Evolutionary conservation across 1,284 basidiomycete species (phyloP).

Genomic region (Gomphus bonarii): DNA sequence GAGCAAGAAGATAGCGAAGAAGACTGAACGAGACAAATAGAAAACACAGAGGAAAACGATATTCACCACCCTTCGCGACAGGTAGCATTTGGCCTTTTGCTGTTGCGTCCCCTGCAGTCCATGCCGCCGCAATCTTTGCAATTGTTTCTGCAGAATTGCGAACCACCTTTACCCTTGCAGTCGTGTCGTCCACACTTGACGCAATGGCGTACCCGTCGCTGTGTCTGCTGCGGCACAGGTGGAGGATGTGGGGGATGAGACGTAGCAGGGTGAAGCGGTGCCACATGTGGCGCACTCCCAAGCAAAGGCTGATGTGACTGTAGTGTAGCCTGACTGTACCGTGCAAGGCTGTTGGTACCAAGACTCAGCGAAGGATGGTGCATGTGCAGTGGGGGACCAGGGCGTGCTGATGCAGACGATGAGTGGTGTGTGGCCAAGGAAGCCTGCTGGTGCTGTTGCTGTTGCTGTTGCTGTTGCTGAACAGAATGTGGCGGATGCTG

Average conservation of each 20-base stretch:
- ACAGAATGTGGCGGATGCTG: background rate
- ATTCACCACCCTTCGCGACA: conserved; percentile 11
- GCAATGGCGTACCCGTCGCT: conserved; percentile 41
- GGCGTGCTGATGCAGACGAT: background rate
- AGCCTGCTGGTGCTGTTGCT: background rate
- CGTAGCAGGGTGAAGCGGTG: background rate
- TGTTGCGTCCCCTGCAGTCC: conserved; percentile 63
- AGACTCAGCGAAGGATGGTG: background rate
- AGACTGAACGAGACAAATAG: background rate
- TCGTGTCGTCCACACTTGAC: conserved; percentile 67
- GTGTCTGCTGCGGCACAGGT: conserved; percentile 5
- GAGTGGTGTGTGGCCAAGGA: background rate
- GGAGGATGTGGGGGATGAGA: background rate
- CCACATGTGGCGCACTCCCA: background rate
- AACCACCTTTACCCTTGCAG: conserved; percentile 68
- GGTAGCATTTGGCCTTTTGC: conserved; percentile 53
- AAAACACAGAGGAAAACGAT: background rate
- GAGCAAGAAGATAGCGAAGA: background rate
- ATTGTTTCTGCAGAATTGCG: conserved; percentile 52
- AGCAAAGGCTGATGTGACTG: background rate
- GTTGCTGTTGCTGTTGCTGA: conserved; percentile 9
- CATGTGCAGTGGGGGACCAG: background rate
- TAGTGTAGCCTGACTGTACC: background rate
- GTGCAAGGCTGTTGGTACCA: background rate
- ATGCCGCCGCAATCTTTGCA: conserved; percentile 69